Base-by-base conservation (phyloP, 116 monocot genomes). In the Cymodocea nodosa region DNA sequence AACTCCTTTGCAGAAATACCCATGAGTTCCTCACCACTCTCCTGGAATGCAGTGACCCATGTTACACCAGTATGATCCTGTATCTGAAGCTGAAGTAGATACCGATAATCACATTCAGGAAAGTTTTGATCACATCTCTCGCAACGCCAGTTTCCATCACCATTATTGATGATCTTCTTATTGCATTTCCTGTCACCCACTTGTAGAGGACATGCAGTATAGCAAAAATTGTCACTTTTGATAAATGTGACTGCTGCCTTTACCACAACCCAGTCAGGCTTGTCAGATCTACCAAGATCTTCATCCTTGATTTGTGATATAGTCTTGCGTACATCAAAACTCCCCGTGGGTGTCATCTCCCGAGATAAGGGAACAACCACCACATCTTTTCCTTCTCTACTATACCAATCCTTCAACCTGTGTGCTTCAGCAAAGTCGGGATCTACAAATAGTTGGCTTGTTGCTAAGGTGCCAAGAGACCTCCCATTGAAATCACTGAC, bases 301-400 rank as follows among this genome's bases (percentile, higher is more conserved):
- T 80, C 76, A 71, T 80, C 80, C 59, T 80, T 80, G 40, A 80
- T 80, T 65, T 80, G 80, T 11, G 80, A 69, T n/a, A 80, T 54
- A 39, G 53, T 60, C 50, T 80, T 80, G 36, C 80, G 80, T 12
- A 55, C 39, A 69, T 73, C 76, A 18, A 40, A 59, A 34, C 59
- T 72, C 25, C 64, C 73, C 51, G 63, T 65, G 25, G 20, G 6
- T 36, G 68, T 23, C 52, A 72, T 17, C 7, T 80, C 76, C 52
- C 54, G 72, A 23, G 80, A 80, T 63, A 80, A 68, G 15, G 80
- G 69, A 58, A 65, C 15, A 40, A 60, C 68, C 40, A 52, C 25
- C 4, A 50, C 5, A 52, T 65, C 72, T 30, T 69, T 64, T 35
- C 80, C 80, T 50, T 80, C 80, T 30, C 64, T 54, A 23, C 68